phyloP scores from a whole-genome alignment of 371 early-diverging fungal genomes.

The Mortierella sp. region DNA sequence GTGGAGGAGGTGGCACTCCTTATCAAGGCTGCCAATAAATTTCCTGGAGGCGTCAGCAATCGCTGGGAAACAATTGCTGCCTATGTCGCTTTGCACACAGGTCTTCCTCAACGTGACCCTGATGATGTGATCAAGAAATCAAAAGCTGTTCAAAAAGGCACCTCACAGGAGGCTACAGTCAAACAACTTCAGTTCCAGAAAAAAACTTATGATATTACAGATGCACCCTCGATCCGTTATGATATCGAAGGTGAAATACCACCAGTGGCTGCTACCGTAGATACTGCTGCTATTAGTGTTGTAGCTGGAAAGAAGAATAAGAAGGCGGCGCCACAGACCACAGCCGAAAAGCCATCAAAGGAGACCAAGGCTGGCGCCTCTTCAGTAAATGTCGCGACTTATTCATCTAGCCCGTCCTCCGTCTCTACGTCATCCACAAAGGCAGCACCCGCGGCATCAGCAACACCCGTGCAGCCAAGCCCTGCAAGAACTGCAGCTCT shows the following conservation, averaged over 20 bases:
- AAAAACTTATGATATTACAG: conserved; percentile 44
- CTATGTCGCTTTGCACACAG: conserved; percentile 64
- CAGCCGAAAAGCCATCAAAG: conserved; percentile 1
- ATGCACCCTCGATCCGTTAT: conserved; percentile 50
- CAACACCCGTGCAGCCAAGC: background rate
- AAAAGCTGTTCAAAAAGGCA: conserved; percentile 61
- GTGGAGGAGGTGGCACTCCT: conserved; percentile 66
- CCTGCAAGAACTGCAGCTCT: conserved; percentile 16
- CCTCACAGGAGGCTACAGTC: conserved; percentile 50
- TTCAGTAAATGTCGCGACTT: background rate
- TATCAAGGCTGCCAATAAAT: conserved; percentile 72
- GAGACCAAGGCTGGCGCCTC: background rate
- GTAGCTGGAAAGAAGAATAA: conserved; percentile 34
- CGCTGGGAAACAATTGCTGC: conserved; percentile 75
- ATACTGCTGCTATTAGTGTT: conserved; percentile 6
- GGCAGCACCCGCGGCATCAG: conserved; percentile 7
- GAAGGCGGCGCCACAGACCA: conserved; percentile 1
- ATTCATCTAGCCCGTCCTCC: conserved; percentile 36
- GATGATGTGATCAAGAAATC: conserved; percentile 66
- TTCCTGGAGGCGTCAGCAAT: conserved; percentile 69
- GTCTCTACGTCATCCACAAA: conserved; percentile 24
- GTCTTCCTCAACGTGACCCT: conserved; percentile 58
- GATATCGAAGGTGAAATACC: conserved; percentile 48
- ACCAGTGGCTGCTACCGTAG: conserved; percentile 24
- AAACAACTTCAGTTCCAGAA: conserved; percentile 58